Conservation (phyloP, 352 stramenopile genomes). For the Globisporangium paddicum region DNA sequence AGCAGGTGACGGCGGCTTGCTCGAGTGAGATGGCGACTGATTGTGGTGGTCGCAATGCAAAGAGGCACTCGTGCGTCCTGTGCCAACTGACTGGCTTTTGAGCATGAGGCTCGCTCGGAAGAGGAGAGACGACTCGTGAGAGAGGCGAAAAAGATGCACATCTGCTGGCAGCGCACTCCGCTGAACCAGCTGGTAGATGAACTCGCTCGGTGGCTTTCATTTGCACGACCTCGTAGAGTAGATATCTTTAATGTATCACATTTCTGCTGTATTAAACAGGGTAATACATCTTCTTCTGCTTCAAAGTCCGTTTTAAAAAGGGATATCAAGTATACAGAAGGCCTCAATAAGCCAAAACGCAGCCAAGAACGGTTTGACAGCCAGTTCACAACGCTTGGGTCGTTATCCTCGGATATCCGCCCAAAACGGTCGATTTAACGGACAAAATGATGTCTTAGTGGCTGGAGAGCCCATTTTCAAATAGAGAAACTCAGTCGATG, state of each 20-base stretch:
- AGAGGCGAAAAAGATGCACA: slow-evolving; percentile 5
- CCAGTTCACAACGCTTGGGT: not conserved
- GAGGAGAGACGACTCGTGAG: not conserved
- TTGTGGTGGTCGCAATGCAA: slow-evolving; percentile 1
- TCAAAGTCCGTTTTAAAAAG: too few species aligned
- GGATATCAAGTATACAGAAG: not conserved
- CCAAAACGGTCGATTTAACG: not conserved
- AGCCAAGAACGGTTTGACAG: not conserved
- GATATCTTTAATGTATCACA: not conserved
- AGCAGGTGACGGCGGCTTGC: too few species aligned
- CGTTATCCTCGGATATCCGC: slow-evolving; percentile 2
- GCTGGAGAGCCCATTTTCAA: not conserved
- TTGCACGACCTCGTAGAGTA: not conserved
- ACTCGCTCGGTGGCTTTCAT: not conserved
- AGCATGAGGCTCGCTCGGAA: too few species aligned
- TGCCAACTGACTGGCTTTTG: slow-evolving; percentile 6
- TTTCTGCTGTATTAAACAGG: not conserved
- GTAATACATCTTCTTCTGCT: too few species aligned
- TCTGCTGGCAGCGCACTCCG: slow-evolving; percentile 3
- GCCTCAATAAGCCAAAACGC: too few species aligned
- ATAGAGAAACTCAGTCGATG: not conserved
- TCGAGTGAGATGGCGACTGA: too few species aligned
- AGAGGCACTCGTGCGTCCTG: too few species aligned
- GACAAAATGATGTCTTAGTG: not conserved
- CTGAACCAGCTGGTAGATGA: slow-evolving; percentile 11